phyloP scores from a whole-genome alignment of 805 yeast genomes.

The Spathaspora girioi region DNA sequence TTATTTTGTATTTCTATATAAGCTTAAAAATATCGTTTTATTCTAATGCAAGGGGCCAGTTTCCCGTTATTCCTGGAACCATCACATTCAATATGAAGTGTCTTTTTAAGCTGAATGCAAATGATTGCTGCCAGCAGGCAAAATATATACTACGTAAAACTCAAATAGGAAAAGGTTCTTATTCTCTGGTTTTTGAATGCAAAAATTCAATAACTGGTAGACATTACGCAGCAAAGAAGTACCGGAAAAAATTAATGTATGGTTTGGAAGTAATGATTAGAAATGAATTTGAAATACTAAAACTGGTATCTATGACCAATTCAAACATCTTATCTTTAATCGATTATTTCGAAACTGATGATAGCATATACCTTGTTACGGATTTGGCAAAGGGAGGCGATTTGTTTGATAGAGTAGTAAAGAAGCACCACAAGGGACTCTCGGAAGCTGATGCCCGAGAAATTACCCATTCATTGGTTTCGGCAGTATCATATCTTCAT shows the following conservation, averaged over 20 bases:
- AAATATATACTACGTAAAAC: slow-evolving; percentile 28
- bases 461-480: slow-evolving; percentile 46
- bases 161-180: slow-evolving; percentile 45
- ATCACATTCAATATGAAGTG: background rate
- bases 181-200: slow-evolving; percentile 49
- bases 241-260: slow-evolving; percentile 45
- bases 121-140: background rate
- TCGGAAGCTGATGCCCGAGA: slow-evolving; percentile 46
- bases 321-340: slow-evolving; percentile 56
- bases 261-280: slow-evolving; percentile 53
- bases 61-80: background rate
- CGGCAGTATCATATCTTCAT: slow-evolving; percentile 59
- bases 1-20: background rate
- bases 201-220: slow-evolving; percentile 36
- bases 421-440: slow-evolving; percentile 33
- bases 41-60: background rate
- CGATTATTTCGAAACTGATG: slow-evolving; percentile 68
- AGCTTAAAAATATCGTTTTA: no score
- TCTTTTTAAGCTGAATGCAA: background rate
- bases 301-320: slow-evolving; percentile 47
- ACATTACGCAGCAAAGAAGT: slow-evolving; percentile 53
- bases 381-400: slow-evolving; percentile 70
- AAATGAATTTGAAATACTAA: slow-evolving; percentile 58
- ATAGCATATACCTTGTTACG: slow-evolving; percentile 54
- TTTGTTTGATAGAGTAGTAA: slow-evolving; percentile 55